Conservation (phyloP, 2,329 filamentous ascomycete genomes). For the Aspergillus tanneri region DNA sequence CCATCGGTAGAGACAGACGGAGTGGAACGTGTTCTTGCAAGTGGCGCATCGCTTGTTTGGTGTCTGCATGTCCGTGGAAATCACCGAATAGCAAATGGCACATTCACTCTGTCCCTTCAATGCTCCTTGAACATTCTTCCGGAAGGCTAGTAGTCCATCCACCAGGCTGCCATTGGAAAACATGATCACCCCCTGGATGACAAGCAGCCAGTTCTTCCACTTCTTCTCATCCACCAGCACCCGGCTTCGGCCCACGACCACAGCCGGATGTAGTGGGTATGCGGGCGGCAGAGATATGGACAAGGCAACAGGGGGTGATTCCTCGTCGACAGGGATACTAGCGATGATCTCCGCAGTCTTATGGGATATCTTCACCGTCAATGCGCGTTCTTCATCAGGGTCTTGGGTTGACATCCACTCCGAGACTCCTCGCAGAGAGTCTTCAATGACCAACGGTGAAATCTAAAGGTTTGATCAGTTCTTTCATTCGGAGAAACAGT, state of each 20-base stretch:
- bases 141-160: slow-evolving; percentile 82
- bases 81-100: slow-evolving; percentile 94
- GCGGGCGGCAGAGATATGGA: slow-evolving; percentile 74
- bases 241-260: slow-evolving; percentile 73
- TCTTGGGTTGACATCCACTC: slow-evolving; percentile 47
- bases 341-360: slow-evolving; percentile 75
- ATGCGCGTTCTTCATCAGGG: slow-evolving; percentile 51
- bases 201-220: slow-evolving; percentile 88
- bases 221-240: slow-evolving; percentile 87
- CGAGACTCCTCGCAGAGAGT: slow-evolving; percentile 40
- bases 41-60: slow-evolving; percentile 89
- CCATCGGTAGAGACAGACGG: slow-evolving; percentile 90
- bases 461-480: slow-evolving; percentile 32
- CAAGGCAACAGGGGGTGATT: slow-evolving; percentile 76
- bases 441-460: slow-evolving; percentile 42
- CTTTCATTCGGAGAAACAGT: not conserved
- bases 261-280: slow-evolving; percentile 78
- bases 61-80: slow-evolving; percentile 81
- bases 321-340: slow-evolving; percentile 84
- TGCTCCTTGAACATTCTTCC: slow-evolving; percentile 80
- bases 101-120: slow-evolving; percentile 94
- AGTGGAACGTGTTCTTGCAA: slow-evolving; percentile 92
- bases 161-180: slow-evolving; percentile 87
- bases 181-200: slow-evolving; percentile 86
- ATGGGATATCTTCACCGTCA: slow-evolving; percentile 69